Evolutionary conservation across 1,139 yeast genomes (phyloP).

Genomic region (Kluyveromyces marxianus): DNA sequence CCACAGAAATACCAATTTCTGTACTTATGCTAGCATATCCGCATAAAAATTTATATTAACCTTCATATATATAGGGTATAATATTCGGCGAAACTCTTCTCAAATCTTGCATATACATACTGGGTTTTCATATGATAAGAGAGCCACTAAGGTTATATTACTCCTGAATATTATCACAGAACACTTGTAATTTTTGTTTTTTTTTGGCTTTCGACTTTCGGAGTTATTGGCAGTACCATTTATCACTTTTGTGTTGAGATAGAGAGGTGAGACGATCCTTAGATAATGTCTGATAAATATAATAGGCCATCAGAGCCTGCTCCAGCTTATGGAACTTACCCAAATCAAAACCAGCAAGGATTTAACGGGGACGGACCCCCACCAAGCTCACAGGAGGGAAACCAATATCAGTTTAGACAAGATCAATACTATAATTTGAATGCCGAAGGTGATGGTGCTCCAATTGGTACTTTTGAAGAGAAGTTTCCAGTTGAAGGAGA

Average conservation of each 20-base stretch:
- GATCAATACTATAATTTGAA: constrained; percentile 26
- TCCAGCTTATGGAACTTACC: constrained; percentile 8
- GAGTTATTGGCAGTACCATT: neutral
- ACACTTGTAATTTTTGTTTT: too few relatives aligned
- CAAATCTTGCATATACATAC: too few relatives aligned
- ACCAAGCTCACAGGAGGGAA: neutral
- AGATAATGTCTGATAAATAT: constrained; percentile 6
- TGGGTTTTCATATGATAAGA: too few relatives aligned
- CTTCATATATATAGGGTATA: too few relatives aligned
- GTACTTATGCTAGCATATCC: too few relatives aligned
- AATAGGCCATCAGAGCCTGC: constrained; percentile 15
- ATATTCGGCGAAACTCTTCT: too few relatives aligned
- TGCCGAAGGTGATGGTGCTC: constrained; percentile 34
- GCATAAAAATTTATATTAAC: too few relatives aligned
- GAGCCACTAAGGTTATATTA: too few relatives aligned
- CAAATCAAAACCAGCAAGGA: neutral
- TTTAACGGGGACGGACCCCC: neutral
- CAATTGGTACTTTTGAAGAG: constrained; percentile 57
- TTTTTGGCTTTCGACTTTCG: neutral
- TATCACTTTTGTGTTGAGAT: too few relatives aligned
- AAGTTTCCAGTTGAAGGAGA: constrained; percentile 23
- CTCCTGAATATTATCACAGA: too few relatives aligned
- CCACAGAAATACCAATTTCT: too few relatives aligned
- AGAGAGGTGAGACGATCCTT: neutral
- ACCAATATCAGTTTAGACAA: constrained; percentile 24